Evolutionary conservation across 2,329 filamentous ascomycete genomes (phyloP).

Genomic region (Monilinia fructicola): DNA sequence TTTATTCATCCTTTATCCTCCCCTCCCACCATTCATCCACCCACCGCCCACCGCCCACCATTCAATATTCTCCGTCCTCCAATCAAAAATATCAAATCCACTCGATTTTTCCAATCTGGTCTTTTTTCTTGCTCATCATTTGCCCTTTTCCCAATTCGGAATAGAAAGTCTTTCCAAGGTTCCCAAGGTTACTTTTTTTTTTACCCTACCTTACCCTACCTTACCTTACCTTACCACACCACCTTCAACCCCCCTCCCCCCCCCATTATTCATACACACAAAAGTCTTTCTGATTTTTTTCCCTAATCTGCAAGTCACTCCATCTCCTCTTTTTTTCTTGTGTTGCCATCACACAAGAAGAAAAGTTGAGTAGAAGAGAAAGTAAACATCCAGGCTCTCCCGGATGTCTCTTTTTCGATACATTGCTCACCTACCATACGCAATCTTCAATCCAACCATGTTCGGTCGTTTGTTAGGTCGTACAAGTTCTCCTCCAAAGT

Average conservation of each 20-base stretch:
- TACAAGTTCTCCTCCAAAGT: slow-evolving; percentile 22
- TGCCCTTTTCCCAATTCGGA: background rate
- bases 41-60: too few species aligned
- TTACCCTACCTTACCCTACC: too few species aligned
- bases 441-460: slow-evolving; percentile 24
- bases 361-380: slow-evolving; percentile 17
- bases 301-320: slow-evolving; percentile 1
- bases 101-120: background rate
- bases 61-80: background rate
- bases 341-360: slow-evolving; percentile 19
- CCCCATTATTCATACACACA: too few species aligned
- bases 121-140: slow-evolving; percentile 5
- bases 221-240: background rate
- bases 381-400: slow-evolving; percentile 20
- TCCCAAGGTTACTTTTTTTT: background rate
- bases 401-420: slow-evolving; percentile 27
- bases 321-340: slow-evolving; percentile 18
- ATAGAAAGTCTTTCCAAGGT: background rate
- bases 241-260: background rate
- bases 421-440: slow-evolving; percentile 22
- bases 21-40: too few species aligned
- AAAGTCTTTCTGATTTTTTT: background rate
- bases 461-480: slow-evolving; percentile 22
- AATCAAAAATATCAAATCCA: background rate
- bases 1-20: background rate